Evolutionary conservation across 805 yeast genomes (phyloP).

Genomic region (Wilhelminamyces savonicus): DNA sequence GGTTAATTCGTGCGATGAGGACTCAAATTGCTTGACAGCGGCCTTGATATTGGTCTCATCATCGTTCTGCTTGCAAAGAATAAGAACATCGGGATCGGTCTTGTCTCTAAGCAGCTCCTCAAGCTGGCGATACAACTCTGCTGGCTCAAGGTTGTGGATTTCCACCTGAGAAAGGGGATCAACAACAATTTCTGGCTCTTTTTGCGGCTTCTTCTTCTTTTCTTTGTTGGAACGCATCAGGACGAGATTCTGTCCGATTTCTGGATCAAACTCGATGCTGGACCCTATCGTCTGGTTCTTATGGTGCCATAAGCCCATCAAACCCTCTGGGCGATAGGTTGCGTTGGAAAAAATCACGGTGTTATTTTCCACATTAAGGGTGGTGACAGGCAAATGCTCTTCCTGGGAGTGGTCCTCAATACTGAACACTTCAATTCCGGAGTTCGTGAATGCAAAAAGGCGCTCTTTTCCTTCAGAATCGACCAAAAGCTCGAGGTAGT

Average conservation of each 20-base stretch:
- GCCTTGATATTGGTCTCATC: constrained; percentile 26
- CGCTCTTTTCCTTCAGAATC: constrained; percentile 7
- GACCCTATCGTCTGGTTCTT: constrained; percentile 23
- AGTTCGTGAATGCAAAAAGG: constrained; percentile 22
- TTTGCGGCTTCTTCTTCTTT: constrained; percentile 14
- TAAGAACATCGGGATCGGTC: constrained; percentile 9
- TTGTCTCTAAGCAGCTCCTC: constrained; percentile 6
- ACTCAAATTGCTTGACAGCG: constrained; percentile 27
- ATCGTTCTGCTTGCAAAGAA: constrained; percentile 22
- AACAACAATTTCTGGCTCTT: constrained; percentile 9
- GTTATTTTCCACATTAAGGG: constrained; percentile 2
- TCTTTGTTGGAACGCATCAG: constrained; percentile 14
- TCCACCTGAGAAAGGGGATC: constrained; percentile 14
- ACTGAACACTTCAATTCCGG: constrained; percentile 25
- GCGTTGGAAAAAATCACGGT: constrained; percentile 15
- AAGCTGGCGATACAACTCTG: constrained; percentile 15
- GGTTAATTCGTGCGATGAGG: constrained; percentile 9
- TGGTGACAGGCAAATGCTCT: too few relatives aligned
- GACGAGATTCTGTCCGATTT: constrained; percentile 8
- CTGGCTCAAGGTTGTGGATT: constrained; percentile 16
- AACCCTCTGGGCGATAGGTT: constrained; percentile 24
- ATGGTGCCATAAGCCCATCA: constrained; percentile 36
- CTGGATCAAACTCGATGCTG: too few relatives aligned
- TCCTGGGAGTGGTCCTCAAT: constrained; percentile 8
- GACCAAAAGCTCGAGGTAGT: too few relatives aligned